Evolutionary conservation across 768 basidiomycete genomes (phyloP), one percentile per base, ranked within the genome.

Genomic region (Stropharia rugosoannulata): DNA sequence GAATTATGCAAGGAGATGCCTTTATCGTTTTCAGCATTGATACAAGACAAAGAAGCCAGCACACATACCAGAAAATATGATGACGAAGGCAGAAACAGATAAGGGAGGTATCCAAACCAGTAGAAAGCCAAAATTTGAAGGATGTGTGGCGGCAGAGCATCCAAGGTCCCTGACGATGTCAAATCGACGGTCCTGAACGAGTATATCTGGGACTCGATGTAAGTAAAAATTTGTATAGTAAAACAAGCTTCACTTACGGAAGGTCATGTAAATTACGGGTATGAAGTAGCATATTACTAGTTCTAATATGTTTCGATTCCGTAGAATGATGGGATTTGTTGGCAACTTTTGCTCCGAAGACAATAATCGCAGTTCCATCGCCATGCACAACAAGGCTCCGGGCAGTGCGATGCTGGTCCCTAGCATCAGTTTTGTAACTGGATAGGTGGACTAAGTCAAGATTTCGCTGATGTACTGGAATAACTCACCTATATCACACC

Each of bases 401-500:
- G 85, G 84, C n/a, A 87, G 61, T 5, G 84, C 87, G 35, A 84
- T 65, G 41, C 69, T 76, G 0, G 78, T 72, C 3, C 79, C 84
- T 10, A 85, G 67, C 27, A 79, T 66, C 11, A 90, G 59, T 56
- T 80, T 82, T 5, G 85, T 83, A 15, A 76, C 87, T 88, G 66
- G 5, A 47, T 57, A n/a, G 19, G n/a, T 13, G 8, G 46, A 3
- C 35, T n/a, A 25, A 42, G 37, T 36, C 46, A 7, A 35, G 13
- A 8, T 41, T 15, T 29, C 27, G 0, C 45, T 54, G 25, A 39
- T 7, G 15, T 8, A 37, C 45, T 25, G 18, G 49, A 50, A 13
- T 55, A 7, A 13, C 48, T 50, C 43, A 63, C 62, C 53, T 16
- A 94, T 84, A 64, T 94, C 91, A 65, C 91, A 93, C 89, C 89